phyloP scores from a whole-genome alignment of 1,284 basidiomycete species.

The Ganoderma lucidum region DNA sequence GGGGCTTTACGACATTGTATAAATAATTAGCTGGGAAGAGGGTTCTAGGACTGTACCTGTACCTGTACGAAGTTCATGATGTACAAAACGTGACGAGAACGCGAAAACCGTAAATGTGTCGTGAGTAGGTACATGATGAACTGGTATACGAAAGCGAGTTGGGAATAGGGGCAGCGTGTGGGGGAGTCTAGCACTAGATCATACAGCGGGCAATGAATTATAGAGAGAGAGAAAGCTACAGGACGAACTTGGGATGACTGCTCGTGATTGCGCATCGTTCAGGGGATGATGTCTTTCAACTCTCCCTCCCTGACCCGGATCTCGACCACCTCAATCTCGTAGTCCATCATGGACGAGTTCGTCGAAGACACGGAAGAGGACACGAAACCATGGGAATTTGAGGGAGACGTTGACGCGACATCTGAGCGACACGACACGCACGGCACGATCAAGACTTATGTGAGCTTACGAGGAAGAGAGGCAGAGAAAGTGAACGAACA shows the following conservation, averaged over 20 bases:
- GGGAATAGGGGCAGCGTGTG: slow-evolving; percentile 15
- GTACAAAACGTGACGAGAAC: slow-evolving; percentile 23
- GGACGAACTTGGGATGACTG: slow-evolving; percentile 13
- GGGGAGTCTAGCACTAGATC: slow-evolving; percentile 29
- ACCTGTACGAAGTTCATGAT: slow-evolving; percentile 15
- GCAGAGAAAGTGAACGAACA: slow-evolving; percentile 59
- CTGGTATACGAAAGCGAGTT: slow-evolving; percentile 31
- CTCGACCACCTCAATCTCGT: slow-evolving; percentile 86
- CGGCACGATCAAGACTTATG: slow-evolving; percentile 23
- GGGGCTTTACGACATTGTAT: slow-evolving; percentile 14
- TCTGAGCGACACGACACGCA: slow-evolving; percentile 51
- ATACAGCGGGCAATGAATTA: slow-evolving; percentile 25
- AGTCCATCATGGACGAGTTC: slow-evolving; percentile 68
- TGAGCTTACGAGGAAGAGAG: slow-evolving; percentile 32
- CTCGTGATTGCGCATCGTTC: slow-evolving; percentile 23
- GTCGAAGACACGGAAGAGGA: slow-evolving; percentile 74
- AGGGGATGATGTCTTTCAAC: slow-evolving; percentile 78
- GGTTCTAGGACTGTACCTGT: slow-evolving; percentile 10
- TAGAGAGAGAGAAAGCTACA: slow-evolving; percentile 17
- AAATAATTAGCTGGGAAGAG: slow-evolving; percentile 6
- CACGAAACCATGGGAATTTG: slow-evolving; percentile 68
- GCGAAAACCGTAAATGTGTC: slow-evolving; percentile 15
- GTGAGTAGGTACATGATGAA: slow-evolving; percentile 27
- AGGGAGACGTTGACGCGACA: slow-evolving; percentile 82
- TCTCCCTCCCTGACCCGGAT: slow-evolving; percentile 82